Conservation (phyloP, 768 basidiomycete genomes). For the Boletus pseudopeckii region DNA sequence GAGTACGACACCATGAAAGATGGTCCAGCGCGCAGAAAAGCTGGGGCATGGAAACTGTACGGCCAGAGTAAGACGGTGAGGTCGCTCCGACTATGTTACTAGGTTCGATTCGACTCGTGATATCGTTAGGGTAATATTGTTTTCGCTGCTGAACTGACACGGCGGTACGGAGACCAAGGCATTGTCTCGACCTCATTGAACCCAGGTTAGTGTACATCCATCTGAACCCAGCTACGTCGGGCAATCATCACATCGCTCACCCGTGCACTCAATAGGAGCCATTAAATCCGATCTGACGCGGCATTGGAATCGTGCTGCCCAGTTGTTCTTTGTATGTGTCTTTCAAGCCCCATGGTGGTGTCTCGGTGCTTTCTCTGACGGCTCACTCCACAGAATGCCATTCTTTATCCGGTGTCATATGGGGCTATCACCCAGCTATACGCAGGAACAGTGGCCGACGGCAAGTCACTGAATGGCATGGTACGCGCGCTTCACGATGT, state of each 20-base stretch:
- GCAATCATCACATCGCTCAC: neutral
- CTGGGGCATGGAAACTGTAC: conserved; percentile 6
- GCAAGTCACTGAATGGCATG: conserved; percentile 42
- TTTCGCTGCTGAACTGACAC: conserved; percentile 40
- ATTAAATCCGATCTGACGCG: conserved; percentile 25
- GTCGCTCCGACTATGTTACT: neutral
- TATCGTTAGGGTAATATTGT: conserved; percentile 40
- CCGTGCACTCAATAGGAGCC: neutral
- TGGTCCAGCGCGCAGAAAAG: conserved; percentile 16
- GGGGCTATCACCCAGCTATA: conserved; percentile 51
- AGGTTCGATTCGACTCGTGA: neutral
- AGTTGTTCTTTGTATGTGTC: conserved; percentile 11
- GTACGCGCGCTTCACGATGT: conserved; percentile 18
- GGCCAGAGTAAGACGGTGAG: conserved; percentile 34
- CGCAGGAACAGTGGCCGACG: conserved; percentile 45
- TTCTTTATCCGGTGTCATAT: conserved; percentile 31
- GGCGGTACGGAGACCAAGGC: conserved; percentile 42
- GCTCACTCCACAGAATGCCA: neutral
- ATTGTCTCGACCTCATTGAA: conserved; percentile 43
- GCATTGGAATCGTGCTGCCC: neutral
- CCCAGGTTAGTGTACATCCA: conserved; percentile 31
- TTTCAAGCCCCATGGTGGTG: no score
- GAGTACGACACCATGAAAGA: conserved; percentile 30
- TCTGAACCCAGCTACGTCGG: neutral
- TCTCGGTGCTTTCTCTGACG: neutral